Conservation (phyloP, 2,329 filamentous ascomycete genomes). For the Lecanosticta acicola region DNA sequence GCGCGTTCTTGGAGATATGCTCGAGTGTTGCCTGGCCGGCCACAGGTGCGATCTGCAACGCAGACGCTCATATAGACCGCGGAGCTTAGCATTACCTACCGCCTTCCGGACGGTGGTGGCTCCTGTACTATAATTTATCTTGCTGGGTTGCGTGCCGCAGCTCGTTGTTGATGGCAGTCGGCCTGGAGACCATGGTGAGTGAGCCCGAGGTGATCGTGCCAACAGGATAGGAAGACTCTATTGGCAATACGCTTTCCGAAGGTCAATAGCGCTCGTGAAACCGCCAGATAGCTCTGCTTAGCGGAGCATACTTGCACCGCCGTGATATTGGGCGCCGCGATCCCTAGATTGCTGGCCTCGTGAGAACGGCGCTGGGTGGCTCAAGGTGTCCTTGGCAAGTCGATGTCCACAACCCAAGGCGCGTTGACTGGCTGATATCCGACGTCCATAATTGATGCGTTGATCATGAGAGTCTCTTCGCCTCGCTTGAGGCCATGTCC, state of each 20-base stretch:
- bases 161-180: constrained; percentile 12
- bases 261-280: no score
- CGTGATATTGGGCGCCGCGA: no score
- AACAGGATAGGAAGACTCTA: no score
- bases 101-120: constrained; percentile 1
- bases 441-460: constrained; percentile 52
- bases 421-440: constrained; percentile 41
- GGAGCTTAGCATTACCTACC: constrained; percentile 1
- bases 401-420: constrained; percentile 53
- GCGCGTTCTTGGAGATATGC: no score
- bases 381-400: constrained; percentile 29
- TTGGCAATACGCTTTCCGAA: no score
- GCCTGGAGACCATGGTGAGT: constrained; percentile 21
- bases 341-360: no score
- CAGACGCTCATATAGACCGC: background rate
- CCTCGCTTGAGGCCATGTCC: constrained; percentile 38
- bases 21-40: constrained; percentile 11
- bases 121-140: background rate
- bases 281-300: no score
- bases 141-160: constrained; percentile 2
- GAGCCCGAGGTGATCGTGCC: constrained; percentile 11
- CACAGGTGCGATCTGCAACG: background rate
- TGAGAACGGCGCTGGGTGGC: no score
- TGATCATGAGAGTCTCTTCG: constrained; percentile 52
- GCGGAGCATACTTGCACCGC: no score